Base-by-base conservation (phyloP, 2,329 filamentous ascomycete genomes). In the Ceratocystis ficicola region DNA sequence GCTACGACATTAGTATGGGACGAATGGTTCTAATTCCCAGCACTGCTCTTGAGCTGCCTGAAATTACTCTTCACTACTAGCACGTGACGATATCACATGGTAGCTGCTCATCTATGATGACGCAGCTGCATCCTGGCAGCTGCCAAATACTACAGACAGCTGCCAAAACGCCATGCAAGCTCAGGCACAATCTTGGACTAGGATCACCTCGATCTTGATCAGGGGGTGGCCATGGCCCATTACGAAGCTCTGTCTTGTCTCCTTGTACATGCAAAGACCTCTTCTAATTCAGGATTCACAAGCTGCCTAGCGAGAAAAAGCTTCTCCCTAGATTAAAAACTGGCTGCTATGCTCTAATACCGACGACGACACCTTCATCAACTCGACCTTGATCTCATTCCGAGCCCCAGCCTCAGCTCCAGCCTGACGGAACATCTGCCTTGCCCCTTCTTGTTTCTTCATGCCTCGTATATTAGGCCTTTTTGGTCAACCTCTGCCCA, bases 401-500 rank as follows among this genome's bases (percentile, higher is more conserved):
- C 3, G 10, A 41, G 3, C 32, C 28, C 3, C 28, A 32, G 55
- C 28, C 55, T 30, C 25, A 4, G 36, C 36, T 3, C 12, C 36
- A 41, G 36, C 12, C 36, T 41, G 3, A 41, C 17, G 8, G 10
- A 52, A 52, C 22, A 20, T 17, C 5, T 10, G 20, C 17, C 7
- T 36, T 59, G 22, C 20, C 30, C 12, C n/a, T 36, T 59, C 4
- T 3, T n/a, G 6, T 17, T 44, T 28, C 32, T 20, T 60, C 6
- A 82, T 82, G 79, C 78, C 78, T 75, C 69, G 75, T 74, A 25
- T 65, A 7, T 63, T 67, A n/a, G 68, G 62, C 30, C 52, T 82
- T 52, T 77, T 80, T 63, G 80, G 81, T 63, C 76, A 78, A 63
- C 77, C 78, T 17, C 71, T 83, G 69, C 77, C 79, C 67, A 79